Evolutionary conservation across 176 grass and related monocot species (phyloP).

Genomic region (Thalia dealbata): DNA sequence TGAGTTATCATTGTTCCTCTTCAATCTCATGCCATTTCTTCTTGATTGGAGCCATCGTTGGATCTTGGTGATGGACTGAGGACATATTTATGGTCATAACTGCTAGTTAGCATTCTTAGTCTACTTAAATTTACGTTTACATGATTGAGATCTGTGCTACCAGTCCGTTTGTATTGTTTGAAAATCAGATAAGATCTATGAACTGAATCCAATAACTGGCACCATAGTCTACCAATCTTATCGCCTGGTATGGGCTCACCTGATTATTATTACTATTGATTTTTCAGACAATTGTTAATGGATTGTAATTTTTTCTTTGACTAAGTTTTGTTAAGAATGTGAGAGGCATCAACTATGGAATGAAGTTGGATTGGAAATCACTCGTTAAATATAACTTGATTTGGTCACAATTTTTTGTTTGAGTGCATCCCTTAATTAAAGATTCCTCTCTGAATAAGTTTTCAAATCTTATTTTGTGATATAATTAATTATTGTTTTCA

Average conservation of each 20-base stretch:
- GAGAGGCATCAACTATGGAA: too few species aligned
- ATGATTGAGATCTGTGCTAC: background rate
- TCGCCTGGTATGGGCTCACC: too few species aligned
- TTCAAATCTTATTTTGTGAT: background rate
- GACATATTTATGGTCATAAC: background rate
- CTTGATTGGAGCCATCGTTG: too few species aligned
- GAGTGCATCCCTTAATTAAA: background rate
- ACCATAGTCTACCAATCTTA: background rate
- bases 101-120: background rate
- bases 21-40: background rate
- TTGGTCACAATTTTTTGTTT: background rate
- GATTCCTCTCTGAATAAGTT: background rate
- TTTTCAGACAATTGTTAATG: too few species aligned
- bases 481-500: conserved; percentile 15
- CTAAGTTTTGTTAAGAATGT: too few species aligned
- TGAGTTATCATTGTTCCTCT: background rate
- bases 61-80: background rate
- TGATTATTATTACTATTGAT: too few species aligned
- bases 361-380: background rate
- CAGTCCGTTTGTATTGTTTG: background rate
- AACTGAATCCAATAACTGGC: background rate
- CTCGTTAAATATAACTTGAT: background rate
- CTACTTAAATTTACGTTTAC: background rate
- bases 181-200: background rate
- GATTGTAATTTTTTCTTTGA: too few species aligned